Evolutionary conservation across 192 early-diverging fungal genomes (phyloP), one percentile per base, ranked within the genome.

Genomic region (Chytriomyces hyalinus): DNA sequence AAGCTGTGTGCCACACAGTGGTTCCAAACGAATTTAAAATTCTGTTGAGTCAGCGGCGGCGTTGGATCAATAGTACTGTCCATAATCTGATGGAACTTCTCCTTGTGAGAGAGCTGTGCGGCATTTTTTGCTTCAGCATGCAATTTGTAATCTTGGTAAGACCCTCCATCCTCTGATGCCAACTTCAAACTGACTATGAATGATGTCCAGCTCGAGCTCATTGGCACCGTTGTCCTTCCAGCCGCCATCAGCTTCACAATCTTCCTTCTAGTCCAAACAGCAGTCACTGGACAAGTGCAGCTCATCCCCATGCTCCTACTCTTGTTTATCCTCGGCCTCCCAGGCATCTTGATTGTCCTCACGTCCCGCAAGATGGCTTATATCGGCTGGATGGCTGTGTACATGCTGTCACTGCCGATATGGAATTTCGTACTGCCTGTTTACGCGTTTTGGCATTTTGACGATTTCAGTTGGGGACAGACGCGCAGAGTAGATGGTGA

Each of bases 31-130:
- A 91, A 36, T 97, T 96, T 85, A 77, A 73, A 28, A 90, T 94
- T 9, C 83, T 97, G 49, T 73, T 97, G 72, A 94, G 92, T 45
- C 96, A 97, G 82, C 89, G 96, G 62, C 89, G 96, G 60, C 90
- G 97, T 28, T 97, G 96, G 96, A 98, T 98, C 83, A 98, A 98
- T 85, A 94, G 93, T 61, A 98, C 97, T 0, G 92, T 98, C 76
- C 97, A 98, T 84, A 98, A 98, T 80, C 83, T 98, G 79, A 78
- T 97, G 57, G 96, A 97, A 80, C 84, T 98, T 66, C 92, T 97
- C 43, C 50, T 84, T 13, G 82, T 98, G 49, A 90, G 92, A 65
- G 92, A 96, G 76, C 87, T 98, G 49, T 98, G 97, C 84, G 97
- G 97, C 44, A 97, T 92, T 0, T 98, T 98, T 84, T 98, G 97